Evolutionary conservation across 2,329 filamentous ascomycete genomes (phyloP).

Genomic region (Xylariaceae sp.): DNA sequence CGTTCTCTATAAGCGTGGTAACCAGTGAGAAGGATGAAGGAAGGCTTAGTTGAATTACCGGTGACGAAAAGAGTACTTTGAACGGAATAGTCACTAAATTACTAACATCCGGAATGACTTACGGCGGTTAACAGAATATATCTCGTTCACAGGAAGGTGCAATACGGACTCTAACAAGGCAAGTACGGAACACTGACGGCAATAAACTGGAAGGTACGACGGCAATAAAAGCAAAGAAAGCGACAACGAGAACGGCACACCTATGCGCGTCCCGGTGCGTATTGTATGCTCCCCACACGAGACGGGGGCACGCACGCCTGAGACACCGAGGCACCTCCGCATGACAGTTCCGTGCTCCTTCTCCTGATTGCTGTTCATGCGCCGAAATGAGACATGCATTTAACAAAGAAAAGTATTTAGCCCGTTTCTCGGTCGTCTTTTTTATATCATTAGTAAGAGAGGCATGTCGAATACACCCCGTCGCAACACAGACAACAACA

Average conservation of each 20-base stretch:
- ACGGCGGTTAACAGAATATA: no score
- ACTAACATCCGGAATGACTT: no score
- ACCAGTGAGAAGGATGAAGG: background rate
- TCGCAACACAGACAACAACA: background rate
- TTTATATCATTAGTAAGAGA: background rate
- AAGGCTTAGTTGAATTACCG: no score
- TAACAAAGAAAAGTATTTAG: background rate
- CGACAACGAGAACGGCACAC: background rate
- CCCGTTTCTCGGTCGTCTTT: background rate
- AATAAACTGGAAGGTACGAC: background rate
- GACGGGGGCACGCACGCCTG: background rate
- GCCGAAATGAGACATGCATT: background rate
- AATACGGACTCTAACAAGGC: no score
- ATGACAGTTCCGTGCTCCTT: background rate
- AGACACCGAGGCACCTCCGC: constrained; percentile 5
- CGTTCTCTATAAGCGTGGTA: background rate
- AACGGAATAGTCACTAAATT: no score
- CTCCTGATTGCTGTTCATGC: background rate
- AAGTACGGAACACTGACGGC: background rate
- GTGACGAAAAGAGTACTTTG: no score
- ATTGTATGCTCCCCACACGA: background rate
- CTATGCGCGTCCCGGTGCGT: constrained; percentile 1
- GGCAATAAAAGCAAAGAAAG: background rate
- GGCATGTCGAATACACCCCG: background rate
- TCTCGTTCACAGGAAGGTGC: no score